Base-by-base conservation (phyloP, 2,329 filamentous ascomycete genomes). In the Microthyrium microscopicum region DNA sequence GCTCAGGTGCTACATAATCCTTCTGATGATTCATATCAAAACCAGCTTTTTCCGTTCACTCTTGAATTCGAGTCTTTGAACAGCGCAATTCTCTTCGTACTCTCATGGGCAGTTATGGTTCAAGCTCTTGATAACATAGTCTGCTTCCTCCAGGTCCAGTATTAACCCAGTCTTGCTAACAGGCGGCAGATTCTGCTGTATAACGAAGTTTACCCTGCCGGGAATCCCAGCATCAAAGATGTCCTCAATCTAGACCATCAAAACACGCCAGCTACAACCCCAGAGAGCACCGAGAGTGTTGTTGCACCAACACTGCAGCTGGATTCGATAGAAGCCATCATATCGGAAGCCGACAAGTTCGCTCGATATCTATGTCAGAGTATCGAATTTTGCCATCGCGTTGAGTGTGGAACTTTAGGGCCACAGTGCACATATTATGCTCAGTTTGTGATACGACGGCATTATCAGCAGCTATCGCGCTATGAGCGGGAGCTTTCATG, bases 401-500 rank as follows among this genome's bases (percentile, higher is more conserved):
- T 20, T 7, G 19, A 28, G 21, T 29, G 29, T 25, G 26, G 26
- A 15, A 13, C 25, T n/a, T 17, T 29, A 7, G 26, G 33, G 13
- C 33, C 26, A 16, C 33, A 35, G 13, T 18, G 16, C 21, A 35
- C 25, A 5, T 7, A 13, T 6, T 35, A 18, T 35, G n/a, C 33
- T 13, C 26, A 30, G 19, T 35, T 25, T 25, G 5, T 20, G 2
- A 21, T 24, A 4, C 20, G 33, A 15, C 12, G 15, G 5, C 30
- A 35, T 20, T 35, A 29, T 18, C 33, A 17, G 11, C 26, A 30
- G 4, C 13, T 18, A 4, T 13, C n/a, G n/a, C n/a, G 26, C 5
- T 17, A 17, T 7, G 26, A 35, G 26, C 33, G 33, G 5, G 33
- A 35, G 20, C 12, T 35, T 7, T n/a, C n/a, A 9, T 35, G 33